Conservation (phyloP, 495 filamentous ascomycete species). For the Penicillium ucsense region DNA sequence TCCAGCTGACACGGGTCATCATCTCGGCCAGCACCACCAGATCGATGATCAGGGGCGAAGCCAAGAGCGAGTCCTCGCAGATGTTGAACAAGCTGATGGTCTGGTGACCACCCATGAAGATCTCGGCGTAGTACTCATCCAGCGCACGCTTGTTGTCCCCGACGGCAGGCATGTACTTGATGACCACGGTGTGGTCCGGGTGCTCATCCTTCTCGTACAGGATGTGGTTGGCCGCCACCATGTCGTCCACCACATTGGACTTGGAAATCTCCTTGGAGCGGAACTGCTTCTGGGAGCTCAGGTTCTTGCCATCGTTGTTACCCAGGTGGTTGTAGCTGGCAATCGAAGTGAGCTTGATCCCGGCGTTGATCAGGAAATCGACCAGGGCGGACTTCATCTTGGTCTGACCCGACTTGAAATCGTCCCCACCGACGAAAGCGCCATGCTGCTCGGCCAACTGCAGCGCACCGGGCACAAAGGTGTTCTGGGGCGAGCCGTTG, state of each 20-base stretch:
- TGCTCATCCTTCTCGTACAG: conserved; percentile 84
- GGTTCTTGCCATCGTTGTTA: conserved; percentile 98
- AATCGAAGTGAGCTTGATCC: conserved; percentile 98
- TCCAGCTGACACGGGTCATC: conserved; percentile 97
- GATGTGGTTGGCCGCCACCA: conserved; percentile 90
- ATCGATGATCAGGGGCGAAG: conserved; percentile 97
- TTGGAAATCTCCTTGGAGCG: conserved; percentile 99
- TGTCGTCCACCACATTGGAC: conserved; percentile 97
- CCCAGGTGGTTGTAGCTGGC: conserved; percentile 99
- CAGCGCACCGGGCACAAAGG: conserved; percentile 89
- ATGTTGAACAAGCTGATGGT: conserved; percentile 98
- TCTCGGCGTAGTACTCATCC: conserved; percentile 98
- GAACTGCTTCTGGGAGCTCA: conserved; percentile 96
- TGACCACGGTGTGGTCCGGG: conserved; percentile 82
- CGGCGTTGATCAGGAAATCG: conserved; percentile 96
- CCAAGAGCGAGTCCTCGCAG: conserved; percentile 95
- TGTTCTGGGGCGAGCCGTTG: conserved; percentile 99
- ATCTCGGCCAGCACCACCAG: conserved; percentile 86
- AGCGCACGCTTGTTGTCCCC: conserved; percentile 98
- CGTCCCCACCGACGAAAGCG: conserved; percentile 94
- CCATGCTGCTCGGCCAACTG: conserved; percentile 79
- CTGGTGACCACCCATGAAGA: conserved; percentile 98
- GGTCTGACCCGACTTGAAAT: conserved; percentile 99
- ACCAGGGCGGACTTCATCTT: conserved; percentile 99
- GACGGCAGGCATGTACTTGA: conserved; percentile 99